Evolutionary conservation across 805 yeast genomes (phyloP), one percentile per base, ranked within the genome.

Genomic region (Lachancea sp.): DNA sequence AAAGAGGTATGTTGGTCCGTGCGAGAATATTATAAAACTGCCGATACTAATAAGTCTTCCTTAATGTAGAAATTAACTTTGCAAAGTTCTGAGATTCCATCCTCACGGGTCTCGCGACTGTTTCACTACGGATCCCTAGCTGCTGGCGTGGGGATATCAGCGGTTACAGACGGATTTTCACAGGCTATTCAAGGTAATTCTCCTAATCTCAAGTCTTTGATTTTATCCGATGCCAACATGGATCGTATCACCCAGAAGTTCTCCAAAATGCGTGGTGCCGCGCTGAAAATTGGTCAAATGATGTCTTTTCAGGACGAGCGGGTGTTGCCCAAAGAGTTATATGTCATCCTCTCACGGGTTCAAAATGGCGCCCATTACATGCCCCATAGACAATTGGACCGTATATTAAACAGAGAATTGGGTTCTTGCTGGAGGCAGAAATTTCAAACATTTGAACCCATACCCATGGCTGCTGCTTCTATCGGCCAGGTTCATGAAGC

Each of bases 231-330:
- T 5, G 74, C 75, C 13, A 92, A 90, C 60, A 79, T 92, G 31
- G 96, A 90, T 53, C 64, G 94, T 39, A 77, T 92, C 69, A 95
- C 95, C 9, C 78, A 77, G 52, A 88, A 87, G 60, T 78, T 92
- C 52, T 77, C 92, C 38, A 79, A 85, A 56, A 92, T 92, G 98
- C 75, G 98, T 56, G 98, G 98, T n/a, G 98, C 97, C 2, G 98
- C 98, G 2, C 70, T 92, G 56, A 92, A 92, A 57, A 75, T 92
- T 41, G 98, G 98, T n/a, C 98, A 92, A 64, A 77, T 92, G 83
- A 67, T 92, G 62, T 86, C 96, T 2, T 90, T 92, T 61, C 98
- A 92, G 63, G 97, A 90, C 60, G 78, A 82, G 45, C 72, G 84
- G 22, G 77, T 90, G 24, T 65, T 90, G 30, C 97, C 98, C 1